phyloP scores from a whole-genome alignment of 1,284 basidiomycete species.

The Ganoderma sinense region DNA sequence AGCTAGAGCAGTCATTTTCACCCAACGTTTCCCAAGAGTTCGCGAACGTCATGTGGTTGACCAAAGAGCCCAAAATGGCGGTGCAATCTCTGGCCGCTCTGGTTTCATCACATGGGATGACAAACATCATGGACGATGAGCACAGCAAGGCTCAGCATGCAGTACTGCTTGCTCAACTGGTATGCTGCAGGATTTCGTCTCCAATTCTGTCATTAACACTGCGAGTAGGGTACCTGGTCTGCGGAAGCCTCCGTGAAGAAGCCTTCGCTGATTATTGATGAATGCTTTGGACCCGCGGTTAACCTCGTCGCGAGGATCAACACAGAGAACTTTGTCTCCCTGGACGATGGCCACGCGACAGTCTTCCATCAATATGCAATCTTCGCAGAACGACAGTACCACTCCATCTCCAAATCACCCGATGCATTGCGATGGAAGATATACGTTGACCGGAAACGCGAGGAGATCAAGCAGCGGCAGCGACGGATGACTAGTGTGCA shows the following conservation, averaged over 20 bases:
- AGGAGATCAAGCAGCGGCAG: slow-evolving; percentile 64
- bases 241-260: slow-evolving; percentile 87
- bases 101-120: slow-evolving; percentile 34
- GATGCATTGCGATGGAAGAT: slow-evolving; percentile 77
- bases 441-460: slow-evolving; percentile 76
- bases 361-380: slow-evolving; percentile 86
- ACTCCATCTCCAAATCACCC: slow-evolving; percentile 71
- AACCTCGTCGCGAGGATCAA: slow-evolving; percentile 45
- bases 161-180: slow-evolving; percentile 65
- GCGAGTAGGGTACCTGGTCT: slow-evolving; percentile 84
- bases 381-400: slow-evolving; percentile 91
- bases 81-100: slow-evolving; percentile 76
- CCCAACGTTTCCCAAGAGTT: slow-evolving; percentile 82
- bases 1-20: slow-evolving; percentile 56
- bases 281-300: slow-evolving; percentile 77
- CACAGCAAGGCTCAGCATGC: slow-evolving; percentile 46
- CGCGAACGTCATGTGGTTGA: slow-evolving; percentile 89
- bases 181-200: slow-evolving; percentile 41
- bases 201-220: not conserved
- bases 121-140: slow-evolving; percentile 16
- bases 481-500: slow-evolving; percentile 47
- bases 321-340: slow-evolving; percentile 1
- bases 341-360: slow-evolving; percentile 54
- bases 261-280: slow-evolving; percentile 74
- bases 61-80: slow-evolving; percentile 86